phyloP scores from a whole-genome alignment of 768 basidiomycete genomes.

The Lactarius quietus region DNA sequence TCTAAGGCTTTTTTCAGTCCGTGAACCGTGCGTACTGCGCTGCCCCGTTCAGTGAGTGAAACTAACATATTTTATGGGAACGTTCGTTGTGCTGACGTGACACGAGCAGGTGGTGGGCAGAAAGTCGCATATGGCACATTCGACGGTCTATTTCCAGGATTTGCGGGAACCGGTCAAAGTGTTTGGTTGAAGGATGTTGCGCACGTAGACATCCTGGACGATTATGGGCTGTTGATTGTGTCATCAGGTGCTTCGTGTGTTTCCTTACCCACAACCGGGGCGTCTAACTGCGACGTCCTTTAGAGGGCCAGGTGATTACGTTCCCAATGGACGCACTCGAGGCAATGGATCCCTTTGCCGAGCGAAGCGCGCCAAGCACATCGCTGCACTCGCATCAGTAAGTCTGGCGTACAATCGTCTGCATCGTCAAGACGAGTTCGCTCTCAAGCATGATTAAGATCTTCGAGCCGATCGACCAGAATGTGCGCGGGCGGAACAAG shows the following conservation, averaged over 20 bases:
- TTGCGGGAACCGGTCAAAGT: conserved; percentile 88
- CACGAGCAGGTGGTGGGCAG: no score
- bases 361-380: conserved; percentile 88
- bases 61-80: no score
- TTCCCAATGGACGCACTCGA: conserved; percentile 95
- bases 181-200: conserved; percentile 80
- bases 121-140: no score
- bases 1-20: conserved; percentile 87
- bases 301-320: conserved; percentile 93
- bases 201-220: conserved; percentile 95
- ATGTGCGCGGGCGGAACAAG: no score
- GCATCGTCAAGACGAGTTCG: conserved; percentile 94
- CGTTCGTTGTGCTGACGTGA: no score
- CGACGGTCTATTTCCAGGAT: conserved; percentile 88
- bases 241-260: conserved; percentile 88
- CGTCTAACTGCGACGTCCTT: not conserved
- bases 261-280: no score
- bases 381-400: conserved; percentile 93
- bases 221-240: conserved; percentile 91
- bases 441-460: conserved; percentile 98
- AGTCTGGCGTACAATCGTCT: conserved; percentile 86
- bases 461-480: no score
- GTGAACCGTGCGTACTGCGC: conserved; percentile 91
- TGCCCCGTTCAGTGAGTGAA: no score
- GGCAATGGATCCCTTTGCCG: conserved; percentile 88